phyloP scores from a whole-genome alignment of 2,329 filamentous ascomycete genomes.

The Stemphylium beticola region DNA sequence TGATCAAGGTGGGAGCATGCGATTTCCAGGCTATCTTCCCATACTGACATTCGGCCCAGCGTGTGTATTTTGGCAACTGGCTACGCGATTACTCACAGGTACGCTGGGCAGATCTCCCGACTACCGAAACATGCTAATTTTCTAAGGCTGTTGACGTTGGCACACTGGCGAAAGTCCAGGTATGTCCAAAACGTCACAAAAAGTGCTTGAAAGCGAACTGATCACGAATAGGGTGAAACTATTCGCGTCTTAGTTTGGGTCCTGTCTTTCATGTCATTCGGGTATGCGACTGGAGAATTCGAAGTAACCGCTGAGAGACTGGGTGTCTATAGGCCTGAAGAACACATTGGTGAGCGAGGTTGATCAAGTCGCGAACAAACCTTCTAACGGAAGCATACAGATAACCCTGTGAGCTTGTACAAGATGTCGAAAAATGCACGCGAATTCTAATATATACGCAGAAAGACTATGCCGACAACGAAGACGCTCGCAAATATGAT shows the following conservation, averaged over 20 bases:
- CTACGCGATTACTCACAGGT: constrained; percentile 62
- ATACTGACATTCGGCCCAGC: constrained; percentile 34
- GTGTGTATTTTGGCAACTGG: constrained; percentile 55
- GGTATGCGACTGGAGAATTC: constrained; percentile 63
- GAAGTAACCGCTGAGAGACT: constrained; percentile 62
- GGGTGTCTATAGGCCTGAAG: constrained; percentile 57
- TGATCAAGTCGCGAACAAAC: background rate
- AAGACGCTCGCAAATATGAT: constrained; percentile 84
- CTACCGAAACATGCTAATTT: constrained; percentile 44
- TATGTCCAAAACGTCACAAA: constrained; percentile 15
- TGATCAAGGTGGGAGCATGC: constrained; percentile 49
- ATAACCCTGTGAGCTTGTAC: constrained; percentile 34
- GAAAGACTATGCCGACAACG: constrained; percentile 63
- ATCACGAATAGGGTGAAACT: constrained; percentile 51
- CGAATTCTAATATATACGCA: constrained; percentile 1
- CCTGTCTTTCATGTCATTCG: constrained; percentile 62
- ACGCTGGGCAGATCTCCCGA: constrained; percentile 39
- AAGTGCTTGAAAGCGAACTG: constrained; percentile 20
- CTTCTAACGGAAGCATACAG: constrained; percentile 6
- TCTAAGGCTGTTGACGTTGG: constrained; percentile 61
- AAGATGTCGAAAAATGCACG: background rate
- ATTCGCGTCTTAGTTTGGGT: constrained; percentile 63
- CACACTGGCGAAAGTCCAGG: constrained; percentile 59
- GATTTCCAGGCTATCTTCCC: background rate
- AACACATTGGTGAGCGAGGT: constrained; percentile 50